Evolutionary conservation across 2,329 filamentous ascomycete genomes (phyloP).

Genomic region (Ophiostoma ips): DNA sequence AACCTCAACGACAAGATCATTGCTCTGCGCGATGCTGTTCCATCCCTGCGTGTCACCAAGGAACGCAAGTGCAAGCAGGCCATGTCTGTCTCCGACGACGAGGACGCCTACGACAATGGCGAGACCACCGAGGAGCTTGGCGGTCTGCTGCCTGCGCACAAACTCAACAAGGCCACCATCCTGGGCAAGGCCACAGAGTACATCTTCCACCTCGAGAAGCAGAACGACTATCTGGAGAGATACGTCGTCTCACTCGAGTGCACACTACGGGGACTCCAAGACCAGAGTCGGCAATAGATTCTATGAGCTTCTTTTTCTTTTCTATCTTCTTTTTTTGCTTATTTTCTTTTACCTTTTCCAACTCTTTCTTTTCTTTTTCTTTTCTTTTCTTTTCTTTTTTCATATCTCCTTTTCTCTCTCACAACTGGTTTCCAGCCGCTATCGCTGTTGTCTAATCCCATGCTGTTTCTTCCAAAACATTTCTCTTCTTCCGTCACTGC

Average conservation of each 20-base stretch:
- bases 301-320: background rate
- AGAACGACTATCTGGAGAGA: constrained; percentile 17
- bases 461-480: background rate
- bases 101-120: constrained; percentile 28
- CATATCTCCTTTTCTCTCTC: background rate
- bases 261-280: background rate
- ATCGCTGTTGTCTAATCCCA: background rate
- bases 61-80: constrained; percentile 23
- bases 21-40: constrained; percentile 57
- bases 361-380: background rate
- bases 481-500: background rate
- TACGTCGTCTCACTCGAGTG: constrained; percentile 1
- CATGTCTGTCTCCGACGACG: constrained; percentile 21
- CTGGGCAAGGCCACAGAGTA: constrained; percentile 27
- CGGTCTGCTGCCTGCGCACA: constrained; percentile 23
- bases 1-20: constrained; percentile 77
- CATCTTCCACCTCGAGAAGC: constrained; percentile 21
- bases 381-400: background rate
- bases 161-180: constrained; percentile 31
- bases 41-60: constrained; percentile 29
- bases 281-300: background rate
- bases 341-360: background rate
- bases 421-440: background rate
- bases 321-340: background rate
- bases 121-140: constrained; percentile 29